Conservation (phyloP, 331 rosid genomes). For the Quercus tomentella region DNA sequence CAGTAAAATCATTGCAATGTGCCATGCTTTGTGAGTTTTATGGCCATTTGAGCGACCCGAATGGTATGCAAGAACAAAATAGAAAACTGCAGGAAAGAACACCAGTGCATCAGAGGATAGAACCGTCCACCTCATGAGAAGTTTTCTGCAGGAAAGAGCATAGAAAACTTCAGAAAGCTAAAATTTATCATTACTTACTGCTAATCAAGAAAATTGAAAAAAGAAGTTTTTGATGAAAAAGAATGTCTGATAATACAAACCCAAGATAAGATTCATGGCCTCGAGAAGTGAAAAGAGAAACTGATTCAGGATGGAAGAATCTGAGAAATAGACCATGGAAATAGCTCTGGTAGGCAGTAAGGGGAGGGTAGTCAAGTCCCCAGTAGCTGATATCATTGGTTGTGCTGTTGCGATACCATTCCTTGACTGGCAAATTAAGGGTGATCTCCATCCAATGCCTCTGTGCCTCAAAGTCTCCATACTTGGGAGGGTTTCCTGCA, state of each 20-base stretch:
- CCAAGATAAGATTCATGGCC: slow-evolving; percentile 88
- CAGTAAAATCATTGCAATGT: slow-evolving; percentile 55
- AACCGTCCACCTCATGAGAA: slow-evolving; percentile 96
- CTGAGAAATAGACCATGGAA: slow-evolving; percentile 65
- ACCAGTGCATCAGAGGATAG: slow-evolving; percentile 79
- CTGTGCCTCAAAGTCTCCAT: slow-evolving; percentile 88
- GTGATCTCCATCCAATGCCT: slow-evolving; percentile 99
- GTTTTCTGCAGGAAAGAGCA: slow-evolving; percentile 56
- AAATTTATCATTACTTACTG: neutral
- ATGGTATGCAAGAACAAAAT: slow-evolving; percentile 52
- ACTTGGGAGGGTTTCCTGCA: slow-evolving; percentile 71
- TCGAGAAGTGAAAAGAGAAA: slow-evolving; percentile 63
- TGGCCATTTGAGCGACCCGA: slow-evolving; percentile 26
- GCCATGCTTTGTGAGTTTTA: slow-evolving; percentile 66
- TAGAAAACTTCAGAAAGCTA: neutral
- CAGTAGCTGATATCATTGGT: slow-evolving; percentile 72
- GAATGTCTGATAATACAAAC: slow-evolving; percentile 26
- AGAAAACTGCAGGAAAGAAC: slow-evolving; percentile 78
- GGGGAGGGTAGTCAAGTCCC: slow-evolving; percentile 95
- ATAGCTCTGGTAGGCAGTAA: slow-evolving; percentile 90
- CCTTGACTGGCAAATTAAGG: slow-evolving; percentile 53
- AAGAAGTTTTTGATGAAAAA: neutral
- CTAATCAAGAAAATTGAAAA: slow-evolving; percentile 2
- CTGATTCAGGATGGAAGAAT: slow-evolving; percentile 53
- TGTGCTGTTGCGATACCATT: slow-evolving; percentile 74